Evolutionary conservation across 345 rosid genomes (phyloP).

Genomic region (Pugionium cornutum): DNA sequence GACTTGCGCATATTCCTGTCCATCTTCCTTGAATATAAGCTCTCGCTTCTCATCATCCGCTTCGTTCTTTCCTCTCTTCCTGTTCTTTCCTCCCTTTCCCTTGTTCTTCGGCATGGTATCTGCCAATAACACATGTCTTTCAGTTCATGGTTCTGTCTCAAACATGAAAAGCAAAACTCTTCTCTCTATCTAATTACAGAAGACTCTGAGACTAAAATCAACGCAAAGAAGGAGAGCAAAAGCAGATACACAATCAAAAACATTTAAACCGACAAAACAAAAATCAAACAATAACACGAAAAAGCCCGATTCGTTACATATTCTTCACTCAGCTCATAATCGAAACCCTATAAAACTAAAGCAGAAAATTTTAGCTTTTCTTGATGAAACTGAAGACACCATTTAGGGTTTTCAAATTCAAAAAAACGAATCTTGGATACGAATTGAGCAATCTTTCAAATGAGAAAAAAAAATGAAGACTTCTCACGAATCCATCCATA

Average conservation of each 20-base stretch:
- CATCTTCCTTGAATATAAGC: conserved; percentile 62
- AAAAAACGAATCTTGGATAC: neutral
- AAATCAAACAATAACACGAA: neutral
- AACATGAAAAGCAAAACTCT: neutral
- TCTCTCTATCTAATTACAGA: neutral
- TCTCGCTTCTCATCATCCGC: conserved; percentile 65
- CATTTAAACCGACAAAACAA: no score
- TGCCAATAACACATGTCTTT: neutral
- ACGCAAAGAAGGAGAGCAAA: neutral
- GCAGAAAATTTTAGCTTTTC: neutral
- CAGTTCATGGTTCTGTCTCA: neutral
- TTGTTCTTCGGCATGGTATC: conserved; percentile 63
- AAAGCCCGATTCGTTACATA: neutral
- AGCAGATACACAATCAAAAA: neutral
- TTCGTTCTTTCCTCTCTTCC: conserved; percentile 70
- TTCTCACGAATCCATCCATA: neutral
- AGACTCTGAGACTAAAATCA: neutral
- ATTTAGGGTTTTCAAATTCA: conserved; percentile 6
- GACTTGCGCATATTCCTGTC: conserved; percentile 62
- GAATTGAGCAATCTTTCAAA: neutral
- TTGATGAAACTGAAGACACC: neutral
- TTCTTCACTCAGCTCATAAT: neutral
- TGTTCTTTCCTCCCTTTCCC: conserved; percentile 71
- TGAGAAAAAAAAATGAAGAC: neutral
- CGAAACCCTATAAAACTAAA: neutral